phyloP scores from a whole-genome alignment of 2,329 filamentous ascomycete genomes.

The Fusarium sacchari region DNA sequence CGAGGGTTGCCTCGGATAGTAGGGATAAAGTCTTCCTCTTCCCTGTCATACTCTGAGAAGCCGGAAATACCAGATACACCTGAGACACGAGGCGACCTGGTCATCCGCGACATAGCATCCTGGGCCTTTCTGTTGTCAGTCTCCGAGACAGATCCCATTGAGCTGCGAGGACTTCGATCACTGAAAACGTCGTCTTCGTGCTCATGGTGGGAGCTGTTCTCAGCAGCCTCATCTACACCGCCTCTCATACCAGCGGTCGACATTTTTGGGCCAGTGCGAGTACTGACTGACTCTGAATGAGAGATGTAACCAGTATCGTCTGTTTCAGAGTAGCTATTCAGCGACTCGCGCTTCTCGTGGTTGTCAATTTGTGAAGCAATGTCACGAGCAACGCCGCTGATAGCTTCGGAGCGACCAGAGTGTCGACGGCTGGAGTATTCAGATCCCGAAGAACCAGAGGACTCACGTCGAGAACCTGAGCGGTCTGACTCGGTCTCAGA shows the following conservation, averaged over 20 bases:
- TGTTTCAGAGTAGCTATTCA: constrained; percentile 38
- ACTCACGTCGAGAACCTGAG: constrained; percentile 35
- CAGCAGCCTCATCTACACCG: constrained; percentile 46
- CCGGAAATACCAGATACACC: constrained; percentile 64
- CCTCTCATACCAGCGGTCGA: constrained; percentile 34
- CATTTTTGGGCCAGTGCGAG: constrained; percentile 39
- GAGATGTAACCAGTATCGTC: constrained; percentile 40
- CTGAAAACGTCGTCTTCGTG: constrained; percentile 69
- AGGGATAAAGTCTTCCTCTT: constrained; percentile 60
- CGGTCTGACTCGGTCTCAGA: constrained; percentile 33
- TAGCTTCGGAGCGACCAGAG: constrained; percentile 61
- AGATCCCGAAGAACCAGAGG: constrained; percentile 38
- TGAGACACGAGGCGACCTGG: constrained; percentile 57
- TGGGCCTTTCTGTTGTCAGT: constrained; percentile 49
- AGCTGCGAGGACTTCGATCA: constrained; percentile 66
- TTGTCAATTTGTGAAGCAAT: constrained; percentile 60
- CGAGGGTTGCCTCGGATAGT: constrained; percentile 69
- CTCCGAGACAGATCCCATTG: constrained; percentile 61
- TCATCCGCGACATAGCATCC: constrained; percentile 45
- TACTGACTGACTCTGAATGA: constrained; percentile 40
- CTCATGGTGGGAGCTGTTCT: constrained; percentile 62
- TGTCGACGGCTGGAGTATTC: constrained; percentile 48
- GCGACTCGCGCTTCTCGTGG: constrained; percentile 41
- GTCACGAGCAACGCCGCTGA: constrained; percentile 62
- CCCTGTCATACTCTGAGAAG: constrained; percentile 59